Conservation (phyloP, 768 basidiomycete species). For the Lactarius sanguifluus region DNA sequence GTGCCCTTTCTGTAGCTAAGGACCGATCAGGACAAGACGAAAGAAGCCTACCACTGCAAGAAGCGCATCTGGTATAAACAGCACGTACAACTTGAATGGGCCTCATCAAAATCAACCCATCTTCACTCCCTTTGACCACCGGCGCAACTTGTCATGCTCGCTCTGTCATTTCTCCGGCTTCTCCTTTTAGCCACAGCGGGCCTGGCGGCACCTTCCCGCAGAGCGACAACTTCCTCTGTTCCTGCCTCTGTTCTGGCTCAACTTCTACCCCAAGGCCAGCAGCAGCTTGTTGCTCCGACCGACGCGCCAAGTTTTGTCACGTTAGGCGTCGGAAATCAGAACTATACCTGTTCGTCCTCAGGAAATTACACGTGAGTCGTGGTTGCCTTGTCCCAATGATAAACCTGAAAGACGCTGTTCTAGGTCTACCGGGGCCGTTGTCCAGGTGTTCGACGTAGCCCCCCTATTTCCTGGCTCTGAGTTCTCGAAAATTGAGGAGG, state of each 20-base stretch:
- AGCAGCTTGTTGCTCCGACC: not conserved
- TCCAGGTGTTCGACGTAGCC: not conserved
- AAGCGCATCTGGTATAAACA: not conserved
- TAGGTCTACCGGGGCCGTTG: not conserved
- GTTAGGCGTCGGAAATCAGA: conserved; percentile 13
- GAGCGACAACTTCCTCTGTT: not conserved
- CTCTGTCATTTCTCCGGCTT: not conserved
- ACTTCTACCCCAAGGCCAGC: not conserved
- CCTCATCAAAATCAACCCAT: not conserved
- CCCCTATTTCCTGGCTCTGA: not conserved
- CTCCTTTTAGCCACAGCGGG: not conserved
- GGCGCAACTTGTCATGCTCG: not conserved
- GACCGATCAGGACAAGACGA: not conserved
- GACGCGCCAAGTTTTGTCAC: not conserved
- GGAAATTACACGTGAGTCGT: not conserved
- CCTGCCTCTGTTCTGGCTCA: not conserved
- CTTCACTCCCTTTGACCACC: not conserved
- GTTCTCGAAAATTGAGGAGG: not conserved
- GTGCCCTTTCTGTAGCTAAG: not conserved
- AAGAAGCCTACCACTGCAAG: not conserved
- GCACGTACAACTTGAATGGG: not conserved
- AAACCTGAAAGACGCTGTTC: not conserved
- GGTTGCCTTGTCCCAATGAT: not conserved
- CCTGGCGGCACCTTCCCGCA: not conserved
- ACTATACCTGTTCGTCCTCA: conserved; percentile 11